phyloP scores from a whole-genome alignment of 2,329 filamentous ascomycete species.

The Pyricularia pennisetigena region DNA sequence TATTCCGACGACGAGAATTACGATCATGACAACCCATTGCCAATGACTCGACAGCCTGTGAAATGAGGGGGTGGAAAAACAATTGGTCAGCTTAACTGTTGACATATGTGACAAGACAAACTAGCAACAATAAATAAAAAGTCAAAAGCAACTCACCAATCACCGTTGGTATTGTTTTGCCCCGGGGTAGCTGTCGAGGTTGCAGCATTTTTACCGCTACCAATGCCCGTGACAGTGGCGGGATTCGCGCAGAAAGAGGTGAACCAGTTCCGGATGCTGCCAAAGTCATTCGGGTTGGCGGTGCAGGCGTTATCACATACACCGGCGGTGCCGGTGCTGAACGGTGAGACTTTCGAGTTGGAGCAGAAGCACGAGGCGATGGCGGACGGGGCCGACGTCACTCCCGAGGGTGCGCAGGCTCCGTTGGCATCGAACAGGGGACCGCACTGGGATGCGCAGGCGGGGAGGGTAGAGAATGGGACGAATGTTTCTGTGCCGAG shows the following conservation, averaged over 20 bases:
- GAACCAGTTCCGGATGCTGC: conserved; percentile 61
- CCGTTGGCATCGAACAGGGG: conserved; percentile 60
- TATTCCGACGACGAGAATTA: conserved; percentile 63
- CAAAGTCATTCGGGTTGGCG: conserved; percentile 35
- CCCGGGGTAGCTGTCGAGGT: neutral
- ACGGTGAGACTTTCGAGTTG: conserved; percentile 45
- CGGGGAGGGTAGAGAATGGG: conserved; percentile 48
- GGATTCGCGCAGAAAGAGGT: conserved; percentile 45
- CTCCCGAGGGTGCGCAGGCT: conserved; percentile 52
- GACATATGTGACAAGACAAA: neutral
- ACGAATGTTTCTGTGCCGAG: conserved; percentile 36
- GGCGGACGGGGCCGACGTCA: conserved; percentile 34
- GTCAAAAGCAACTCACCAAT: conserved; percentile 9
- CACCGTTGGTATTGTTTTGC: conserved; percentile 28
- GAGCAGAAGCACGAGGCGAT: conserved; percentile 69
- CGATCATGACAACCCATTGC: conserved; percentile 75
- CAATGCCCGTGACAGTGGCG: conserved; percentile 21
- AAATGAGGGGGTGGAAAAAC: neutral
- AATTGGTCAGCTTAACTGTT: neutral
- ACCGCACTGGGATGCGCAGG: conserved; percentile 50
- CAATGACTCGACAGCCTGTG: conserved; percentile 59
- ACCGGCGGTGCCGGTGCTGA: conserved; percentile 44
- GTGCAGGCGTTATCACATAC: conserved; percentile 55
- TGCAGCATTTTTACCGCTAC: neutral
- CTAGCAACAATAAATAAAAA: neutral